Conservation (phyloP, 2,329 filamentous ascomycete genomes). For the Dryadomyces quercus-mongolicae region DNA sequence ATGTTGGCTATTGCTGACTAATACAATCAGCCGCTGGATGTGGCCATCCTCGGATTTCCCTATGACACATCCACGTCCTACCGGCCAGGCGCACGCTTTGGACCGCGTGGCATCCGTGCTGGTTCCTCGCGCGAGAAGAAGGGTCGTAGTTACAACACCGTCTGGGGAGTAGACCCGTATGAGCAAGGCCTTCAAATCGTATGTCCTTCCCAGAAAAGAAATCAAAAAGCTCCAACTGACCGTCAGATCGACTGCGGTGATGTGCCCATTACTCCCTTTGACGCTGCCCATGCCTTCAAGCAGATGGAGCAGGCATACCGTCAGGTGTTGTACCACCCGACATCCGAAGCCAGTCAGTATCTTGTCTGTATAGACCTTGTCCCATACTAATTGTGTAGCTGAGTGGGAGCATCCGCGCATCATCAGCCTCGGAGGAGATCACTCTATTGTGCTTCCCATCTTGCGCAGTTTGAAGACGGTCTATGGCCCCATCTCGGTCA, state of each 20-base stretch:
- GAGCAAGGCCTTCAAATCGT: constrained; percentile 6
- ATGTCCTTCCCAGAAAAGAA: background rate
- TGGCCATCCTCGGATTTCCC: constrained; percentile 11
- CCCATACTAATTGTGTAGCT: background rate
- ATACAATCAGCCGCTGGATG: constrained; percentile 6
- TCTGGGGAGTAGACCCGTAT: constrained; percentile 9
- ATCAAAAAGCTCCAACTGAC: background rate
- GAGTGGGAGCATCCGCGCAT: constrained; percentile 9
- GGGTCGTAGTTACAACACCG: constrained; percentile 10
- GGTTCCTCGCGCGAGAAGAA: constrained; percentile 11
- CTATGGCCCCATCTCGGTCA: constrained; percentile 18
- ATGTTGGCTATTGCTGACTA: background rate
- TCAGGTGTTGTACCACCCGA: constrained; percentile 6
- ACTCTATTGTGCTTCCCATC: constrained; percentile 18
- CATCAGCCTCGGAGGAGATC: constrained; percentile 17
- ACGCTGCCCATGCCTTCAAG: constrained; percentile 12
- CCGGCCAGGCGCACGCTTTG: constrained; percentile 11
- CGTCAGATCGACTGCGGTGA: constrained; percentile 13
- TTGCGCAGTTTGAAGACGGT: constrained; percentile 16
- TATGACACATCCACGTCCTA: constrained; percentile 13
- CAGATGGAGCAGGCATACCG: constrained; percentile 13
- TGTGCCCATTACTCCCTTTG: constrained; percentile 13
- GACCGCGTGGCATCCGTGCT: constrained; percentile 9
- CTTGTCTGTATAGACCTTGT: too few species aligned
- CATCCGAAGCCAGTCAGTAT: constrained; percentile 2